Evolutionary conservation across 2,329 filamentous ascomycete genomes (phyloP).

Genomic region (Davidsoniella neocaledoniae): DNA sequence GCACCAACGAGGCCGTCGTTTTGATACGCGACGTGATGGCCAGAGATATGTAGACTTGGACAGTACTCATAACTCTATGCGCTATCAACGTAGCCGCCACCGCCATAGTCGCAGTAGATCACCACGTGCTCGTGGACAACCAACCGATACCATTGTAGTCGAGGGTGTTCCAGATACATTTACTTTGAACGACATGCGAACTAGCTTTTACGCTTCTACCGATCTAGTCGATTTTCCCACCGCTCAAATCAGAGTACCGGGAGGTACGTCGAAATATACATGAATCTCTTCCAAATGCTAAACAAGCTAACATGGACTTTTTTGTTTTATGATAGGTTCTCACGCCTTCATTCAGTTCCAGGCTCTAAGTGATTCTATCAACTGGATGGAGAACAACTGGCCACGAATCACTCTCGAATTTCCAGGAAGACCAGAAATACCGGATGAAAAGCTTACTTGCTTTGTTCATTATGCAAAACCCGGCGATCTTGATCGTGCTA

Average conservation of each 20-base stretch:
- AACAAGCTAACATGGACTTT: background rate
- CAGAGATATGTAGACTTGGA: slow-evolving; percentile 13
- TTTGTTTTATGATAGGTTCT: slow-evolving; percentile 18
- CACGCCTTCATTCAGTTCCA: slow-evolving; percentile 28
- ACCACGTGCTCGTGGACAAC: slow-evolving; percentile 23
- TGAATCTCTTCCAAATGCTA: background rate
- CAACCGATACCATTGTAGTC: slow-evolving; percentile 36
- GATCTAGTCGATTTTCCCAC: slow-evolving; percentile 8
- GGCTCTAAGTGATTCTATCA: slow-evolving; percentile 23
- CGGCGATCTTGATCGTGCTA: background rate
- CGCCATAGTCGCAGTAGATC: slow-evolving; percentile 20
- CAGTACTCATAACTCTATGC: slow-evolving; percentile 7
- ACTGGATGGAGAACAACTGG: slow-evolving; percentile 27
- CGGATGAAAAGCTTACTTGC: slow-evolving; percentile 23
- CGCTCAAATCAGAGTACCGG: slow-evolving; percentile 6
- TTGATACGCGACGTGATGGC: slow-evolving; percentile 13
- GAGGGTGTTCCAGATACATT: slow-evolving; percentile 30
- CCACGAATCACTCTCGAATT: slow-evolving; percentile 24
- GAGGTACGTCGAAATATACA: slow-evolving; percentile 6
- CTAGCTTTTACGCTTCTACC: slow-evolving; percentile 7
- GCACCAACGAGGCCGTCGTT: slow-evolving; percentile 6
- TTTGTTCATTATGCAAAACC: slow-evolving; percentile 26
- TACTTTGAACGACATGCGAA: slow-evolving; percentile 3
- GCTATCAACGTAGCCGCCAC: slow-evolving; percentile 12
- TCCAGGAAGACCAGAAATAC: slow-evolving; percentile 21